Evolutionary conservation across 768 basidiomycete genomes (phyloP).

Genomic region (Hygrophoropsis aurantiaca): DNA sequence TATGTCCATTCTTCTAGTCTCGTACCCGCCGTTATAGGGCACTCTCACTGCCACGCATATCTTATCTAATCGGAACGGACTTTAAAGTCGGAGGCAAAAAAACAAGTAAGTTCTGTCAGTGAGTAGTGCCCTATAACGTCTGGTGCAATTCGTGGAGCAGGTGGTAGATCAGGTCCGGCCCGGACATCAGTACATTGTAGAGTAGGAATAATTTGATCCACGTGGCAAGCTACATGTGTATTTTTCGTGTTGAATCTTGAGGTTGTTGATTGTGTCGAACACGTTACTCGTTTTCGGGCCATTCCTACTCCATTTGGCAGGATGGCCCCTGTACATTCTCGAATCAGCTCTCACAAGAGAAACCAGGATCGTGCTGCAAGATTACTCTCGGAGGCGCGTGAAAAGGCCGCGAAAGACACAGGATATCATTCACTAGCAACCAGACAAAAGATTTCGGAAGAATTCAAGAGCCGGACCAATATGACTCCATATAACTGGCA

Average conservation of each 20-base stretch:
- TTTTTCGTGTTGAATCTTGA: background rate
- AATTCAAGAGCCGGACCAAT: background rate
- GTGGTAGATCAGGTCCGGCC: background rate
- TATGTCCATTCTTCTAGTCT: constrained; percentile 2
- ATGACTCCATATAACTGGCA: constrained; percentile 11
- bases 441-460: constrained; percentile 9
- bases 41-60: background rate
- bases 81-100: constrained; percentile 7
- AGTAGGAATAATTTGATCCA: too few species aligned
- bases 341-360: background rate
- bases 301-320: background rate
- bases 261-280: background rate
- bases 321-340: constrained; percentile 4
- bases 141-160: constrained; percentile 5
- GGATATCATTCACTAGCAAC: constrained; percentile 6
- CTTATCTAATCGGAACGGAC: background rate
- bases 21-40: constrained; percentile 5
- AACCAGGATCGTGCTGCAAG: background rate
- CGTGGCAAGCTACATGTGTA: background rate
- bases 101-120: background rate
- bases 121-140: constrained; percentile 4
- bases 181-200: too few species aligned
- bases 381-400: background rate
- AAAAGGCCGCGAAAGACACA: background rate
- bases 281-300: background rate